phyloP scores from a whole-genome alignment of 2,329 filamentous ascomycete species.

The Alternaria sp. region DNA sequence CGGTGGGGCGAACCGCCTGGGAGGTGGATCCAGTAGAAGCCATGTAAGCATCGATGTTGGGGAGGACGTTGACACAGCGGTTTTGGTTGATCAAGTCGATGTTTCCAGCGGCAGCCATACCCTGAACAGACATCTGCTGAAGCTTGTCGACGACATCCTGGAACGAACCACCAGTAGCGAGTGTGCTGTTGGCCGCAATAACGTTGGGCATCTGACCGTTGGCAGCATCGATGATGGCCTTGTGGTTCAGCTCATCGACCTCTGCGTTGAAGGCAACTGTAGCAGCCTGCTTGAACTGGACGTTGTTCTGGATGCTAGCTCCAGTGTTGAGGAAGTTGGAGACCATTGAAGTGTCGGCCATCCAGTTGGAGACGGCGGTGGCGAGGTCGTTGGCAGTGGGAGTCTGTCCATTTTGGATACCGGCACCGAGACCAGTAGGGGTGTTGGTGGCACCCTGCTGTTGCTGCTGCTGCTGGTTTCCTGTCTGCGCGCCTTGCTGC shows the following conservation, averaged over 20 bases:
- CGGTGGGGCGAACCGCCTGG: slow-evolving; percentile 43
- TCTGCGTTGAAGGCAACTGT: slow-evolving; percentile 50
- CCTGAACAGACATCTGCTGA: slow-evolving; percentile 48
- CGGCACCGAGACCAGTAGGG: slow-evolving; percentile 29
- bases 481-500: not conserved
- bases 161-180: slow-evolving; percentile 49
- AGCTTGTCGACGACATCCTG: slow-evolving; percentile 52
- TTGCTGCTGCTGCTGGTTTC: slow-evolving; percentile 11
- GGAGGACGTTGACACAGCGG: slow-evolving; percentile 48
- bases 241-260: slow-evolving; percentile 51
- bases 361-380: slow-evolving; percentile 50
- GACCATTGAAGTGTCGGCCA: slow-evolving; percentile 51
- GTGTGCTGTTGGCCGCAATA: slow-evolving; percentile 49
- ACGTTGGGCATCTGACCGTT: slow-evolving; percentile 39
- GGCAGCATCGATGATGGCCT: slow-evolving; percentile 48
- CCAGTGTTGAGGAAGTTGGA: slow-evolving; percentile 51
- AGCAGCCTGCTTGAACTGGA: slow-evolving; percentile 49
- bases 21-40: slow-evolving; percentile 43
- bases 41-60: slow-evolving; percentile 50
- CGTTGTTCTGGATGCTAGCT: slow-evolving; percentile 44
- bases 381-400: slow-evolving; percentile 41
- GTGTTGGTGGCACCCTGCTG: slow-evolving; percentile 7
- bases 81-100: slow-evolving; percentile 51
- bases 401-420: slow-evolving; percentile 34
- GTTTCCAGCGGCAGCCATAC: slow-evolving; percentile 42